phyloP scores from a whole-genome alignment of 192 early-diverging fungal species.

The Linnemannia zychae region DNA sequence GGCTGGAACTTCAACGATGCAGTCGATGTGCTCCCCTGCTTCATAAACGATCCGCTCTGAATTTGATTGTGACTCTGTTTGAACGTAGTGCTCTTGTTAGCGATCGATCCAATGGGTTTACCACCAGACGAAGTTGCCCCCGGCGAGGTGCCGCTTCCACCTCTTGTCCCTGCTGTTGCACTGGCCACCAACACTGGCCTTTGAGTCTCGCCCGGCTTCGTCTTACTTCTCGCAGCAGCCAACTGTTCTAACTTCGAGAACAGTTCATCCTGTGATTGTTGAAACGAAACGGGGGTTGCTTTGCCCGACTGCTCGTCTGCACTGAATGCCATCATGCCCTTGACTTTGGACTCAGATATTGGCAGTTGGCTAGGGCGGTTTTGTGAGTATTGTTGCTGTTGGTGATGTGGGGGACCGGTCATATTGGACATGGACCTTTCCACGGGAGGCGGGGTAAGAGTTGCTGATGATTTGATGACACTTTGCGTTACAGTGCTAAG shows the following conservation, averaged over 20 bases:
- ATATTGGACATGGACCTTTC: conserved; percentile 6
- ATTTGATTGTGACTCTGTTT: background rate
- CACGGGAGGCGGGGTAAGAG: background rate
- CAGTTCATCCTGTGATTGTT: conserved; percentile 44
- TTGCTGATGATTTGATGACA: conserved; percentile 10
- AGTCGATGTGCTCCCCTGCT: conserved; percentile 16
- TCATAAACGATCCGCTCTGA: background rate
- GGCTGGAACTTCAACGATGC: background rate
- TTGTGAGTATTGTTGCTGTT: background rate
- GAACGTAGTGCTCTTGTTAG: background rate
- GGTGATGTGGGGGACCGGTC: conserved; percentile 4
- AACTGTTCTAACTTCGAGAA: conserved; percentile 38
- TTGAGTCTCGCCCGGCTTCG: background rate
- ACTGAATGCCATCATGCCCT: conserved; percentile 20
- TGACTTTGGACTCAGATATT: background rate
- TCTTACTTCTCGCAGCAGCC: conserved; percentile 14
- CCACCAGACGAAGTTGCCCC: background rate
- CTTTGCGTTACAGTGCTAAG: background rate
- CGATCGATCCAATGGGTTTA: background rate
- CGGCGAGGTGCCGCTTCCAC: background rate
- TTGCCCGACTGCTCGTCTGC: conserved; percentile 4
- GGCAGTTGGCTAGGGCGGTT: background rate
- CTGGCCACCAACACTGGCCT: background rate
- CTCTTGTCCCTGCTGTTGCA: background rate
- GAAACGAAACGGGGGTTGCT: conserved; percentile 17